phyloP scores from a whole-genome alignment of 371 early-diverging fungal species.

The Mucor mucedo region DNA sequence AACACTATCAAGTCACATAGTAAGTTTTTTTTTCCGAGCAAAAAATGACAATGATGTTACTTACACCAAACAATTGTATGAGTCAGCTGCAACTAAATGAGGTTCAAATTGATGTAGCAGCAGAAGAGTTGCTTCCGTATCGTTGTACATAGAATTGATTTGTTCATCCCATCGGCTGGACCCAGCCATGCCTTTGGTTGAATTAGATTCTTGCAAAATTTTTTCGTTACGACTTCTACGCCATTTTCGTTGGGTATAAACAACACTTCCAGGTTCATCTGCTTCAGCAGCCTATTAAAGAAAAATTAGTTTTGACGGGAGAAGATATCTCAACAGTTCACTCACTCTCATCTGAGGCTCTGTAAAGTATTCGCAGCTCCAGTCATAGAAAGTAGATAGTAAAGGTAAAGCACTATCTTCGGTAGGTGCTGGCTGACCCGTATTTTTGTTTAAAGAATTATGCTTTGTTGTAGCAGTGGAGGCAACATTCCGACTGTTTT shows the following conservation, averaged over 20 bases:
- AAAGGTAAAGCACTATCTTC: slow-evolving; percentile 47
- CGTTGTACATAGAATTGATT: slow-evolving; percentile 61
- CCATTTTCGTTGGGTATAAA: slow-evolving; percentile 82
- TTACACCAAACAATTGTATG: slow-evolving; percentile 58
- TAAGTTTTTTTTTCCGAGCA: not conserved
- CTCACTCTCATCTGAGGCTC: slow-evolving; percentile 87
- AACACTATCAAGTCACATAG: slow-evolving; percentile 49
- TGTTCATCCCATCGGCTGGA: slow-evolving; percentile 69
- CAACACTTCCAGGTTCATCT: slow-evolving; percentile 84
- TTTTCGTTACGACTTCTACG: slow-evolving; percentile 74
- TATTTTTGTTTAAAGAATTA: slow-evolving; percentile 5
- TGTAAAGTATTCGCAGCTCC: slow-evolving; percentile 89
- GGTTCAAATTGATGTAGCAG: slow-evolving; percentile 82
- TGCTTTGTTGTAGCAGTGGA: not conserved
- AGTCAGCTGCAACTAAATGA: slow-evolving; percentile 76
- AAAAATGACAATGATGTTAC: not conserved
- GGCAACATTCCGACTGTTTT: not conserved
- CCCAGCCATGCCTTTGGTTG: slow-evolving; percentile 54
- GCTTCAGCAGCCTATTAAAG: slow-evolving; percentile 70
- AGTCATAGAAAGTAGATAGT: slow-evolving; percentile 76
- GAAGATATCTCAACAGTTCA: not conserved
- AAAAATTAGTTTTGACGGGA: not conserved
- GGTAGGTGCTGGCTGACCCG: not conserved
- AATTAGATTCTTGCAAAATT: slow-evolving; percentile 64
- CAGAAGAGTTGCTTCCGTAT: slow-evolving; percentile 59